Percentiles rank a stretch among this genome's conserved stretches.
Evolutionary conservation across 2,329 filamentous ascomycete species (phyloP).

Genomic region (Fusarium subtropicale): DNA sequence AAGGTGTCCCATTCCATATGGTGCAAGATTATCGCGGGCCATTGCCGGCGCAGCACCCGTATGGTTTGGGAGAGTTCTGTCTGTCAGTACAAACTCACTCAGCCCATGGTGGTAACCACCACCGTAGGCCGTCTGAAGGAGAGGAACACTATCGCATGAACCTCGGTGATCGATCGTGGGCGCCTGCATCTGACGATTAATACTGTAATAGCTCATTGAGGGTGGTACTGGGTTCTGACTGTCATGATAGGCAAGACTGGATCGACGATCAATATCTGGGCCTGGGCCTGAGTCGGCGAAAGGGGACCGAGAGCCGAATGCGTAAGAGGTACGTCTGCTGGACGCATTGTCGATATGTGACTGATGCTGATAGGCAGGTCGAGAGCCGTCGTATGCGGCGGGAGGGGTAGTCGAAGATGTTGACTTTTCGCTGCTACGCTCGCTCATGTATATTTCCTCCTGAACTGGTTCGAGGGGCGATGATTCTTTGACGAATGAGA

Average conservation of each 20-base stretch:
- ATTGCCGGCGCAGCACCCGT: slow-evolving; percentile 1
- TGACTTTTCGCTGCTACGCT: slow-evolving; percentile 22
- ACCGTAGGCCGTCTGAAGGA: slow-evolving; percentile 1
- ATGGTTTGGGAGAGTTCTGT: slow-evolving; percentile 6
- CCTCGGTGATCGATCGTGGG: slow-evolving; percentile 32
- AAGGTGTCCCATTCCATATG: not conserved
- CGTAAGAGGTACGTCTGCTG: slow-evolving; percentile 4
- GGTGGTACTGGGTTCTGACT: slow-evolving; percentile 41
- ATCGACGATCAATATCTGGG: slow-evolving; percentile 29
- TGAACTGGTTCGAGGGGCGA: slow-evolving; percentile 45
- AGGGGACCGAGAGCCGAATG: slow-evolving; percentile 19
- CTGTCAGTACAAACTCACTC: slow-evolving; percentile 22
- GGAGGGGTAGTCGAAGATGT: slow-evolving; percentile 36
- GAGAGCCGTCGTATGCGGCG: slow-evolving; percentile 21
- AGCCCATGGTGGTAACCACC: slow-evolving; percentile 7
- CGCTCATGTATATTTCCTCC: slow-evolving; percentile 36
- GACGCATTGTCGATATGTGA: slow-evolving; percentile 22
- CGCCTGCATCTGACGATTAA: slow-evolving; percentile 43
- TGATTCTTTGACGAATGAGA: slow-evolving; percentile 42
- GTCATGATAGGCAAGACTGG: slow-evolving; percentile 38
- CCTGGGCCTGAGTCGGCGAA: slow-evolving; percentile 16
- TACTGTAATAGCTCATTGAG: slow-evolving; percentile 29
- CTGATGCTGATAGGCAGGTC: slow-evolving; percentile 19
- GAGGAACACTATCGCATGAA: slow-evolving; percentile 25
- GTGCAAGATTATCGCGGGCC: not conserved